Evolutionary conservation across 441 rosid species (phyloP).

Genomic region (Populus tomentosa): DNA sequence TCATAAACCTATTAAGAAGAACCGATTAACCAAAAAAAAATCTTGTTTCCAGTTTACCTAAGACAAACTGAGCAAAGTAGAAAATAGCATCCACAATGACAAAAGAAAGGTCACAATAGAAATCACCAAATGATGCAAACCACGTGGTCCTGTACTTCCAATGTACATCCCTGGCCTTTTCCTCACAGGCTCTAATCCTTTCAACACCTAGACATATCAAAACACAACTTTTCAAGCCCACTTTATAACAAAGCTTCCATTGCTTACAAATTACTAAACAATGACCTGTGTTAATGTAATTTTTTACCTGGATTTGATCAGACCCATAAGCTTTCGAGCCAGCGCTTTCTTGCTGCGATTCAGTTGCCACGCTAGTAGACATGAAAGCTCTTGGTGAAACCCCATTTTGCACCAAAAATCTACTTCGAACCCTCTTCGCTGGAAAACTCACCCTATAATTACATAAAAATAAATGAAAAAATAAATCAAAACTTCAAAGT

Average conservation of each 20-base stretch:
- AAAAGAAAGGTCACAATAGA: slow-evolving; percentile 3
- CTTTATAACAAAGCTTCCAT: not conserved
- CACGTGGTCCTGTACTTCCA: slow-evolving; percentile 98
- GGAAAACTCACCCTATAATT: slow-evolving; percentile 48
- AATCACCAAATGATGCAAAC: slow-evolving; percentile 93
- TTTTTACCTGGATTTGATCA: slow-evolving; percentile 80
- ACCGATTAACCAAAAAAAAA: slow-evolving; percentile 14
- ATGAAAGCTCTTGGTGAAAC: slow-evolving; percentile 58
- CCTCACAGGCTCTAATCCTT: slow-evolving; percentile 96
- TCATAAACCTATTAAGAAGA: slow-evolving; percentile 68
- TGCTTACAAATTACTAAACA: not conserved
- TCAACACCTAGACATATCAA: slow-evolving; percentile 55
- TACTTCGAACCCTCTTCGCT: slow-evolving; percentile 29
- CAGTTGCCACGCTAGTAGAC: slow-evolving; percentile 59
- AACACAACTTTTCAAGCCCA: not conserved
- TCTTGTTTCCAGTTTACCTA: not conserved
- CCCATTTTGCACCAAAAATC: slow-evolving; percentile 34
- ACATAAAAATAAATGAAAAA: not conserved
- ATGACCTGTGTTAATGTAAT: not conserved
- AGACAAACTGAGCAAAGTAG: not conserved
- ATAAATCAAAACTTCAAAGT: too few species aligned
- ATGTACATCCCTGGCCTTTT: slow-evolving; percentile 99
- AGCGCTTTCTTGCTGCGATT: slow-evolving; percentile 47
- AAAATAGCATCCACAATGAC: not conserved
- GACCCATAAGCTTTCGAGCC: slow-evolving; percentile 68